Evolutionary conservation across 148 eudicot species (phyloP), one percentile per base, ranked within the genome.

Genomic region (Silene conica): DNA sequence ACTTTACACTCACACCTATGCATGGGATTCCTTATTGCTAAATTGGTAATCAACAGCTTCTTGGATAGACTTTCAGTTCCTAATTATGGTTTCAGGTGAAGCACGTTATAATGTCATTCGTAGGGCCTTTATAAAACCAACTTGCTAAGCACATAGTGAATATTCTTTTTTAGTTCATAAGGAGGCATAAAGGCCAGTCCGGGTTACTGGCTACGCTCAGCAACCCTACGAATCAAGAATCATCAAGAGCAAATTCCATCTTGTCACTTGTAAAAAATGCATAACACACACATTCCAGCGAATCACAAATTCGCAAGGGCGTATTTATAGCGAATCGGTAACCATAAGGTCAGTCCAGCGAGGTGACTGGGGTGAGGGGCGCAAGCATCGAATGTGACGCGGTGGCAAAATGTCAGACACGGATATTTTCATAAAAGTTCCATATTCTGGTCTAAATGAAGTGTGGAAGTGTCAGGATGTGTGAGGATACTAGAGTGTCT

Each of bases 21-120:
- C 90, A 68, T 85, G 87, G 89, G 83, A 87, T 87, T 85, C 93
- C 89, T 82, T 31, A 62, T 46, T 67, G 52, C 65, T 63, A 69
- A 15, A 69, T 46, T 67, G 52, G 50, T 63, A 69, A 20, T 63
- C 77, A 81, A 82, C 82, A 52, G 71, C 62, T 67, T 71, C 45
- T 74, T 18, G 70, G 67, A 72, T 76, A 61, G 76, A 62, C 52
- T 72, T 71, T 71, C 66, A 77, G 59, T 77, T 79, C 78, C 63
- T 58, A 76, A 83, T 91, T 83, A 91, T 83, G 83, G 83, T 75
- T 76, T 72, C 71, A 16, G 46, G 56, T 80, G 73, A 65, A 7
- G 31, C 77, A 60, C 71, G 65, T 43, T 52, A 64, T 26, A 67
- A 67, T 23, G 69, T 72, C 60, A 76, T 76, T 52, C 57, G 70